Conservation (phyloP, 2,329 filamentous ascomycete species). For the Xylaria sp. region DNA sequence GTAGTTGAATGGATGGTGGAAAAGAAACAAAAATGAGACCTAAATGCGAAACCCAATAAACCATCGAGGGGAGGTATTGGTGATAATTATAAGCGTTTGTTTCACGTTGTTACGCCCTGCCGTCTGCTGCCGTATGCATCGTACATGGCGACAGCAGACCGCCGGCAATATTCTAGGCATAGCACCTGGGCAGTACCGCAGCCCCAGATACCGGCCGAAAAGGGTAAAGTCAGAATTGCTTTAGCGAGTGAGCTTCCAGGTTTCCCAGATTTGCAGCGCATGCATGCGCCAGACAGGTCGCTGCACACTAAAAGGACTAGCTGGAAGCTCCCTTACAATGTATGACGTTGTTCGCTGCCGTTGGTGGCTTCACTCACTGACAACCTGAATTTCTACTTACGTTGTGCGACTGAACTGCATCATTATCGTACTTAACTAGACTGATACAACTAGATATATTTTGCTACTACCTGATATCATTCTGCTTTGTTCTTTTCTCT, state of each 20-base stretch:
- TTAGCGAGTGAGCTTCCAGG: not conserved
- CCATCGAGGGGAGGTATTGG: not conserved
- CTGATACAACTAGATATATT: not conserved
- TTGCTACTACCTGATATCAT: not conserved
- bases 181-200: not conserved
- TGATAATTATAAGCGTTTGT: not conserved
- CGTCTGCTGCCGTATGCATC: not conserved
- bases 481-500: not conserved
- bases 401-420: slow-evolving; percentile 5
- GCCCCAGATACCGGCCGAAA: slow-evolving; percentile 1
- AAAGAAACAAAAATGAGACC: not conserved
- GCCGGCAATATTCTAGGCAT: not conserved
- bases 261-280: not conserved
- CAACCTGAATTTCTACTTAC: slow-evolving; percentile 15
- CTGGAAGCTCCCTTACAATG: slow-evolving; percentile 30
- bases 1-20: not conserved
- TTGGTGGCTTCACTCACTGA: slow-evolving; percentile 16
- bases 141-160: not conserved
- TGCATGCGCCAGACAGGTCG: not conserved
- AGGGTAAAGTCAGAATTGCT: not conserved
- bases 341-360: slow-evolving; percentile 39
- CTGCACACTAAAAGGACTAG: not conserved
- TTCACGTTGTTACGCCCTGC: not conserved
- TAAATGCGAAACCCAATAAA: not conserved
- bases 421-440: not conserved